Base-by-base conservation (phyloP, 768 basidiomycete species). In the Trametes cingulata region DNA sequence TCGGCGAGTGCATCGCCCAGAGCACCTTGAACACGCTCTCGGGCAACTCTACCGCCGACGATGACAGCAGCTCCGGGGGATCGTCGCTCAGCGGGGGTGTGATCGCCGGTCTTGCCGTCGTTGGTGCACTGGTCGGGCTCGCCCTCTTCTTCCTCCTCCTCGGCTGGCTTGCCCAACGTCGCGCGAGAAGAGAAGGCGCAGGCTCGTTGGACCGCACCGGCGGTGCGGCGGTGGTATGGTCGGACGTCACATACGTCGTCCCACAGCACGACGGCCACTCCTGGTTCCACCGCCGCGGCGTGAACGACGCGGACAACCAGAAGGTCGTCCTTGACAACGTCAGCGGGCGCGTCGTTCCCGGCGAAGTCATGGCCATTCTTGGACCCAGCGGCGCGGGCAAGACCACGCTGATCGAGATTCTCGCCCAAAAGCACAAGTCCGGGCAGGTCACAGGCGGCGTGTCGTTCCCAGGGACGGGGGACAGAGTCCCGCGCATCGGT, bases 381-480 rank as follows among this genome's bases (percentile, higher is more conserved):
- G 95, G 95, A 0, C 94, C 95, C 0, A 91, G 90, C 65, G 95
- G 94, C 79, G 92, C 93, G 17, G 94, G 94, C 42, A 96, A 96
- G 73, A 93, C 91, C 0, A 94, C 95, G 0, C 78, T 98, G 37
- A 87, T 97, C 17, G 95, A 98, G 68, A 85, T 97, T 37, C 82
- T 98, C 10, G 91, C 94, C 0, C 87, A 89, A 2, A 95, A 90
- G 71, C 77, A 75, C 64, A 98, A 97, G 75, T 79, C 81, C 0
- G 95, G 95, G 0, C 68, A 77, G 2, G 79, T 81, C 2, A 78
- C 84, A 1, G 95, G 95, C 3, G 73, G 73, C 2, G 88, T 95
- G 47, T 69, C 78, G 4, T 88, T 87, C 71, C 79, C 80, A 13
- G 72, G 75, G 17, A 64, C 69, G 29, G 68, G 63, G 45, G 65